Conservation (phyloP, 192 early-diverging fungal genomes). For the Coemansia sp. region DNA sequence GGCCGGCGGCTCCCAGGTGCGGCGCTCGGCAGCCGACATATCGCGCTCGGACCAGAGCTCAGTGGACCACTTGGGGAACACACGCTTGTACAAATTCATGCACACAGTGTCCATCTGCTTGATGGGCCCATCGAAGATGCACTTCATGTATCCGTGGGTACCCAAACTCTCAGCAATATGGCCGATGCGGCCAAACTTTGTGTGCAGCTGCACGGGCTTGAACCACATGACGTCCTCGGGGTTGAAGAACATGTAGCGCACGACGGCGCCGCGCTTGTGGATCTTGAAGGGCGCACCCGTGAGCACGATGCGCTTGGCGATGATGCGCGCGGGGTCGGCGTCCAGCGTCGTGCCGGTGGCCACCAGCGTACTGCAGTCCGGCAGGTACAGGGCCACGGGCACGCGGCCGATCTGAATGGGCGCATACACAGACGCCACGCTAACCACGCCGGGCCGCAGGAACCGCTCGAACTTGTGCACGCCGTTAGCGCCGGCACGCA, state of each 20-base stretch:
- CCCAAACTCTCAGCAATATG: conserved; percentile 93
- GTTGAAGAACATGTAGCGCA: conserved; percentile 97
- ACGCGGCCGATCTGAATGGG: conserved; percentile 87
- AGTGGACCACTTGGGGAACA: conserved; percentile 96
- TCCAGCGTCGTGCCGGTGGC: conserved; percentile 77
- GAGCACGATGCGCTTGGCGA: conserved; percentile 92
- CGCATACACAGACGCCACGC: conserved; percentile 85
- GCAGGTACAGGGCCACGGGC: conserved; percentile 81
- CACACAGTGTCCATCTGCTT: conserved; percentile 93
- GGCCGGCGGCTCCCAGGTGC: conserved; percentile 28
- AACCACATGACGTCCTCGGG: conserved; percentile 93
- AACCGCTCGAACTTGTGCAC: conserved; percentile 97
- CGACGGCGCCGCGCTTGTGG: conserved; percentile 86
- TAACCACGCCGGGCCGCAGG: conserved; percentile 66
- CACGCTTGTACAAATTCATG: conserved; percentile 95
- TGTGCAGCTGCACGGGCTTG: conserved; percentile 89
- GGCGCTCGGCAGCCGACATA: conserved; percentile 17
- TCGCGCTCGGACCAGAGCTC: conserved; percentile 43
- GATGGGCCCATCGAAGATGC: conserved; percentile 82
- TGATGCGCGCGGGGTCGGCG: conserved; percentile 77
- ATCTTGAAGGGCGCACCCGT: conserved; percentile 96
- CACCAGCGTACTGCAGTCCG: conserved; percentile 56
- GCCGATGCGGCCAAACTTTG: conserved; percentile 87
- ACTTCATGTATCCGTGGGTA: conserved; percentile 98
- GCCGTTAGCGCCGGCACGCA: conserved; percentile 79